phyloP scores from a whole-genome alignment of 495 filamentous ascomycete species.

The Penicillium pulvis region DNA sequence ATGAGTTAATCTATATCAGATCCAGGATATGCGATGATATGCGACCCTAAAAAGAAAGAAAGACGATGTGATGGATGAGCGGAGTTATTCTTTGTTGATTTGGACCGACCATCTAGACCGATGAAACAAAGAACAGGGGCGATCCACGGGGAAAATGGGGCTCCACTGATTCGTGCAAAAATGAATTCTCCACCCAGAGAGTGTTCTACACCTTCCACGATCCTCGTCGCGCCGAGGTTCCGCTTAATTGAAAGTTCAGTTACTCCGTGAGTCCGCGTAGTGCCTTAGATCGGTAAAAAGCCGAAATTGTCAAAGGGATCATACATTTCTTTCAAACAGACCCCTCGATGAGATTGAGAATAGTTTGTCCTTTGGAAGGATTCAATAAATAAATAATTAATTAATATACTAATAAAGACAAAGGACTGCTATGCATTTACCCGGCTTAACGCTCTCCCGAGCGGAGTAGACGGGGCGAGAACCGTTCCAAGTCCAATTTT shows the following conservation, averaged over 20 bases:
- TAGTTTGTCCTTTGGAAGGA: background rate
- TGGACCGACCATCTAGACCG: background rate
- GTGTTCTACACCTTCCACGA: slow-evolving; percentile 1
- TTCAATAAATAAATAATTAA: too few species aligned
- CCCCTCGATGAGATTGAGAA: background rate
- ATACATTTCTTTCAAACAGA: background rate
- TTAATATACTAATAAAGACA: background rate
- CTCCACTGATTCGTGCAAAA: slow-evolving; percentile 14
- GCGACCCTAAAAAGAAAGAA: background rate
- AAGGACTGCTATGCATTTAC: slow-evolving; percentile 5
- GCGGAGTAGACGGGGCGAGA: background rate
- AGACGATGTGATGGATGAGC: background rate
- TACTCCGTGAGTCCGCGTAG: background rate
- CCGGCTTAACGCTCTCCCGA: slow-evolving; percentile 8
- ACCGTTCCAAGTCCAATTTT: background rate
- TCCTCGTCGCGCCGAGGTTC: background rate
- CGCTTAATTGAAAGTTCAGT: too few species aligned
- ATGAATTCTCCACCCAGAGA: background rate
- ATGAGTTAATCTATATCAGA: background rate
- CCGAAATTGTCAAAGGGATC: background rate
- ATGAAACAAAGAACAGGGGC: background rate
- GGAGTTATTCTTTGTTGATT: background rate
- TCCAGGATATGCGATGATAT: background rate
- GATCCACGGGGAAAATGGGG: slow-evolving; percentile 9
- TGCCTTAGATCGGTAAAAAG: background rate